Conservation (phyloP, 2,329 filamentous ascomycete species). For the Beauveria medogensis region DNA sequence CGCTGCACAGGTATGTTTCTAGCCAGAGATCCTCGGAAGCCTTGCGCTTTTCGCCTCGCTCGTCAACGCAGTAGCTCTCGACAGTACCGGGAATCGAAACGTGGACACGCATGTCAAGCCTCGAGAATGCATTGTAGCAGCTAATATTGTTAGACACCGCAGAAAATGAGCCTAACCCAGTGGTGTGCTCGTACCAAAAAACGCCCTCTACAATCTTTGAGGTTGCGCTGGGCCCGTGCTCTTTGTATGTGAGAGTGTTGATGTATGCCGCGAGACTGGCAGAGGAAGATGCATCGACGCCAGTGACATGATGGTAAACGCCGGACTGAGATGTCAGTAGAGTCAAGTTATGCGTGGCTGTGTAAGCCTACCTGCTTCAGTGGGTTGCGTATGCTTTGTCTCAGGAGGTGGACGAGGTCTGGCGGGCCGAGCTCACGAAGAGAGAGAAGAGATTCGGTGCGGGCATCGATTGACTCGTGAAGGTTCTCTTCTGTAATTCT, state of each 20-base stretch:
- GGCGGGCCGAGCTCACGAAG: constrained; percentile 92
- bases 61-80: constrained; percentile 95
- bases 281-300: constrained; percentile 93
- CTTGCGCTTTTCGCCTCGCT: constrained; percentile 88
- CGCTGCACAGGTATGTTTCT: constrained; percentile 93
- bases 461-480: constrained; percentile 83
- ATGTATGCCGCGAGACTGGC: constrained; percentile 96
- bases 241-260: constrained; percentile 90
- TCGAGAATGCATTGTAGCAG: constrained; percentile 98
- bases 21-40: constrained; percentile 93
- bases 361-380: constrained; percentile 41
- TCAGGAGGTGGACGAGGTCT: constrained; percentile 90
- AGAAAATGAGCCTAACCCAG: constrained; percentile 22
- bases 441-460: constrained; percentile 78
- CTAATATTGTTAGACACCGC: constrained; percentile 22
- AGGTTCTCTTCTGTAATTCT: constrained; percentile 93
- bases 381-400: constrained; percentile 53
- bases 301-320: constrained; percentile 96
- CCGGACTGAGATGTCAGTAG: constrained; percentile 52
- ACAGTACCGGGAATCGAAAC: constrained; percentile 95
- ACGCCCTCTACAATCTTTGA: constrained; percentile 89
- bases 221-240: constrained; percentile 60
- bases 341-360: not conserved
- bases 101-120: constrained; percentile 96
- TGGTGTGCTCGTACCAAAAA: constrained; percentile 61